These are phyloP conservation scores for Hygrophila difformis DNA, from an alignment of 257 asterid genomes.

Conservation along the genomic window DNA sequence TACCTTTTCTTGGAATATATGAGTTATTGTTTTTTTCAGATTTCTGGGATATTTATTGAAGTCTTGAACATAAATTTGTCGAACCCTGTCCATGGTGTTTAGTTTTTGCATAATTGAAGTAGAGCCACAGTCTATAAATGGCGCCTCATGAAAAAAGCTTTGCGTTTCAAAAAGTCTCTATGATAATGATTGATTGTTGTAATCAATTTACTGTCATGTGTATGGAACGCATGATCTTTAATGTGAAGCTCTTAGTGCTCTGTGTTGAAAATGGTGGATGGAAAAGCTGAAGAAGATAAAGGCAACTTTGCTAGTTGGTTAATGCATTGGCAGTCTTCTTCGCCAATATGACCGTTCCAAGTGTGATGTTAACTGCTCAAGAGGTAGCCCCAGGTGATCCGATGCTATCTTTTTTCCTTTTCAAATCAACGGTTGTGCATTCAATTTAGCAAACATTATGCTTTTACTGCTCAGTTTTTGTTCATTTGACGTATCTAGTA, in stretches of 20 bases:
- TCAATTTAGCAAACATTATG: conserved; percentile 6
- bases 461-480: not conserved
- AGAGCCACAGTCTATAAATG: too few relatives aligned
- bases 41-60: too few relatives aligned
- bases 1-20: too few relatives aligned
- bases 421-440: conserved; percentile 5
- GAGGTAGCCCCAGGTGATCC: conserved; percentile 21
- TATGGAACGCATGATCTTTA: not conserved
- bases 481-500: not conserved
- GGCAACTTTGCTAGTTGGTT: conserved; percentile 8
- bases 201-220: too few relatives aligned
- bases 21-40: too few relatives aligned
- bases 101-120: too few relatives aligned
- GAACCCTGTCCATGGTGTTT: too few relatives aligned
- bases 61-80: too few relatives aligned
- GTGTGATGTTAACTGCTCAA: conserved; percentile 24
- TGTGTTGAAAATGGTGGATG: conserved; percentile 3
- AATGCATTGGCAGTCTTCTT: conserved; percentile 15
- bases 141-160: too few relatives aligned
- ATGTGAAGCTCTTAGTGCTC: not conserved
- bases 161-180: too few relatives aligned
- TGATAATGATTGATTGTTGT: too few relatives aligned
- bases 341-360: conserved; percentile 13
- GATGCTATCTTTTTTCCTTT: conserved; percentile 7
- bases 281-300: conserved; percentile 10